Conservation (phyloP, 345 rosid genomes). For the Citrus mangshanensis region DNA sequence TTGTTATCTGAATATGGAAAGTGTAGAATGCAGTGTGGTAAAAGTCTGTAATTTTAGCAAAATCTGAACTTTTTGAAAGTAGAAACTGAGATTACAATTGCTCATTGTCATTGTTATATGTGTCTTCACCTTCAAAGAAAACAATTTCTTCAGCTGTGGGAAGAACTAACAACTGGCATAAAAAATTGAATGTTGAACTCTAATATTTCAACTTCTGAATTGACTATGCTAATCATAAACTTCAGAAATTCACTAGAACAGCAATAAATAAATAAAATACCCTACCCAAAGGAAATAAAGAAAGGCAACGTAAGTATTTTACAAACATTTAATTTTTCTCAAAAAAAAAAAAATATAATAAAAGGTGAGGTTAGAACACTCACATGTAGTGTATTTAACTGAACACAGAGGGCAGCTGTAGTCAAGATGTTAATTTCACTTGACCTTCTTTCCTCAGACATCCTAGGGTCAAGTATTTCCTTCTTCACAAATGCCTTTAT, state of each 20-base stretch:
- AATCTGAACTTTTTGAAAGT: neutral
- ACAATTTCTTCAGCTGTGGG: neutral
- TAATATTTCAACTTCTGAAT: neutral
- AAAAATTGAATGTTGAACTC: neutral
- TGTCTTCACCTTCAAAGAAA: neutral
- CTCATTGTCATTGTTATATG: neutral
- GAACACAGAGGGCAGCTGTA: conserved; percentile 77
- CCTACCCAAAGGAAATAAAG: neutral
- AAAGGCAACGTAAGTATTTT: neutral
- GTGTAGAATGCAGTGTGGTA: neutral
- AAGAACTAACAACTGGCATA: neutral
- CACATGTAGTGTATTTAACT: conserved; percentile 86
- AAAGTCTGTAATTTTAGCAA: neutral
- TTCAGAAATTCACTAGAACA: neutral
- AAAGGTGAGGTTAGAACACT: conserved; percentile 37
- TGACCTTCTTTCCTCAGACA: conserved; percentile 69
- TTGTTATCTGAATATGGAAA: neutral
- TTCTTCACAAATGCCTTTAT: conserved; percentile 93
- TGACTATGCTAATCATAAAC: neutral
- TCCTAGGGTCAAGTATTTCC: conserved; percentile 82
- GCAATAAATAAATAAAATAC: neutral
- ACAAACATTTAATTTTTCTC: neutral
- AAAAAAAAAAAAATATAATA: neutral
- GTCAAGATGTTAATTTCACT: conserved; percentile 57
- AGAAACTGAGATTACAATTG: neutral